These are phyloP conservation scores for Ogataea pignaliae DNA, from an alignment of 805 yeast species.

Conservation along the genomic window DNA sequence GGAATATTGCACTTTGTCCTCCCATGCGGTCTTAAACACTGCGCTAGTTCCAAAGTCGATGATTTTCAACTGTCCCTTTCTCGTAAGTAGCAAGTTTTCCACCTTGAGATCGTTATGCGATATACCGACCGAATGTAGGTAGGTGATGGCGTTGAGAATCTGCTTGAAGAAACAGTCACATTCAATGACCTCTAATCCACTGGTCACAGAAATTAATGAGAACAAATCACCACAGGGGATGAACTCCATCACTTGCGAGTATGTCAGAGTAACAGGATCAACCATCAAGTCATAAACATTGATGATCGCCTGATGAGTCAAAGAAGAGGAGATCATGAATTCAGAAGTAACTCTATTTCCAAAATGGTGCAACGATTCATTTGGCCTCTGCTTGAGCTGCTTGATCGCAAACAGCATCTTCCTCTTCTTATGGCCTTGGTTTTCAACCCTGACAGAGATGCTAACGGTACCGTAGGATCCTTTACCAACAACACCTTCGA, in stretches of 20 bases:
- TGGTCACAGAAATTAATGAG: conserved; percentile 48
- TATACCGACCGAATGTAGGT: conserved; percentile 87
- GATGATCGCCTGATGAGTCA: conserved; percentile 71
- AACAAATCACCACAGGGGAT: conserved; percentile 85
- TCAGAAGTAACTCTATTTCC: conserved; percentile 80
- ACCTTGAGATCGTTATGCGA: conserved; percentile 93
- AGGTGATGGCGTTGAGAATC: conserved; percentile 71
- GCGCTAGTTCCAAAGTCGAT: conserved; percentile 91
- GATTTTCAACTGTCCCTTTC: conserved; percentile 61
- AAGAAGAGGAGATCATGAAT: conserved; percentile 78
- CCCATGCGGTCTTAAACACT: conserved; percentile 90
- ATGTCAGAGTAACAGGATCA: conserved; percentile 61
- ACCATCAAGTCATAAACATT: conserved; percentile 78
- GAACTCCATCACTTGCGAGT: conserved; percentile 92
- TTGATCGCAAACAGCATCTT: conserved; percentile 66
- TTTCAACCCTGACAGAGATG: conserved; percentile 38
- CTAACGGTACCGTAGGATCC: conserved; percentile 47
- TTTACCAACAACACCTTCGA: conserved; percentile 44
- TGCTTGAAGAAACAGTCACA: conserved; percentile 91
- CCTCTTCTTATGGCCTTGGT: conserved; percentile 31
- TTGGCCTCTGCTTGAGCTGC: conserved; percentile 60
- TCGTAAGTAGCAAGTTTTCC: conserved; percentile 72
- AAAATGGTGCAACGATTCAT: conserved; percentile 54
- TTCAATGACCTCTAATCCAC: conserved; percentile 57
- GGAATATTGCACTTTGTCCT: conserved; percentile 60